These are phyloP conservation scores for Monascus purpureus DNA, from an alignment of 495 filamentous ascomycete species.

Conservation along the genomic window DNA sequence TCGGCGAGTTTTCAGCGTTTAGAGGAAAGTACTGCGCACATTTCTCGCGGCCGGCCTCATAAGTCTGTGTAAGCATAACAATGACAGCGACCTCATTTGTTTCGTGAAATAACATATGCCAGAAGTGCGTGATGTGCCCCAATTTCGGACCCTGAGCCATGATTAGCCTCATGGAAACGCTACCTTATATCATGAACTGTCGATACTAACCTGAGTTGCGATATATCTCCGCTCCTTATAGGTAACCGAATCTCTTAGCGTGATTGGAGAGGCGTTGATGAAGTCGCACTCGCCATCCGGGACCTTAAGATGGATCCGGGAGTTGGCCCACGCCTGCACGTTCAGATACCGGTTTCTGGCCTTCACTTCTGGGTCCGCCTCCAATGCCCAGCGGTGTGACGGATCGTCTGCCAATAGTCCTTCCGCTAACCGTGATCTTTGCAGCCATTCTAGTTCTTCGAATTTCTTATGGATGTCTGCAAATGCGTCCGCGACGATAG, in stretches of 20 bases:
- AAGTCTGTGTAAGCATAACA: constrained; percentile 89
- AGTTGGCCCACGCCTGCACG: constrained; percentile 73
- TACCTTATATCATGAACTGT: no score
- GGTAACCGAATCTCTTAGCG: constrained; percentile 43
- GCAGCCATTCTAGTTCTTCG: constrained; percentile 35
- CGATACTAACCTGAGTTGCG: constrained; percentile 44
- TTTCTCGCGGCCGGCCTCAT: constrained; percentile 72
- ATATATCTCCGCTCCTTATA: constrained; percentile 44
- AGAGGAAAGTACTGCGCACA: constrained; percentile 84
- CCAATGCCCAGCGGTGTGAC: constrained; percentile 34
- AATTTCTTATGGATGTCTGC: constrained; percentile 34
- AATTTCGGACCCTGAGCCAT: constrained; percentile 81
- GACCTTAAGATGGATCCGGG: constrained; percentile 72
- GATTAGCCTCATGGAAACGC: no score
- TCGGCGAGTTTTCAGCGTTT: constrained; percentile 39
- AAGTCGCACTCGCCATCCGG: constrained; percentile 73
- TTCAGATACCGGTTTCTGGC: constrained; percentile 70
- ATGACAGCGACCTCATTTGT: constrained; percentile 66
- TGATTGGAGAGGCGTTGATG: constrained; percentile 90
- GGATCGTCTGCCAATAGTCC: constrained; percentile 22
- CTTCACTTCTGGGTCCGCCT: constrained; percentile 34
- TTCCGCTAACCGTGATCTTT: constrained; percentile 23
- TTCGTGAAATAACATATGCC: constrained; percentile 94
- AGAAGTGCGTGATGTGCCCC: constrained; percentile 57
- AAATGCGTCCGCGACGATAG: constrained; percentile 3